phyloP scores from a whole-genome alignment of 2,329 filamentous ascomycete species.

The Penicillium verrucosum region DNA sequence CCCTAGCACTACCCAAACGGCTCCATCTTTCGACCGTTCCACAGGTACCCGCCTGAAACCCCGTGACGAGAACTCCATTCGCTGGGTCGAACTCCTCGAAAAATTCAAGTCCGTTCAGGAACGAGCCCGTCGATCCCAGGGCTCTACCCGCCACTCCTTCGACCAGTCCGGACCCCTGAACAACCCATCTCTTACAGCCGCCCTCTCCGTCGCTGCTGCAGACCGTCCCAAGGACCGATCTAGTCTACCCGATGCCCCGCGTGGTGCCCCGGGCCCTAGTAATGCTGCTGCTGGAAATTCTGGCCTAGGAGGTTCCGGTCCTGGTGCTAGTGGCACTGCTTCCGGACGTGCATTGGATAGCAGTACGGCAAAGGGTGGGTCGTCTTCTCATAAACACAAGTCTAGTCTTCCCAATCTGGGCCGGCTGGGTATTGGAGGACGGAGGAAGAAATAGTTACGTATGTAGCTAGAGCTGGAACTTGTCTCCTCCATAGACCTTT shows the following conservation, averaged over 20 bases:
- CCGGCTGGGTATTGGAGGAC: slow-evolving; percentile 66
- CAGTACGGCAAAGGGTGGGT: slow-evolving; percentile 16
- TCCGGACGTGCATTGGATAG: slow-evolving; percentile 15
- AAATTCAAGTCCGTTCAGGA: slow-evolving; percentile 94
- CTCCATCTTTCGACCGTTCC: slow-evolving; percentile 63
- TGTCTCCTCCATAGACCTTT: neutral
- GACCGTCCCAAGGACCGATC: slow-evolving; percentile 32
- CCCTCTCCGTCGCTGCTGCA: slow-evolving; percentile 29
- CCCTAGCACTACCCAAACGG: slow-evolving; percentile 15
- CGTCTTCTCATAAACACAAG: slow-evolving; percentile 55
- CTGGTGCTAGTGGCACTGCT: slow-evolving; percentile 45
- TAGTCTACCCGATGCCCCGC: slow-evolving; percentile 33
- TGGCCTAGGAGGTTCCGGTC: slow-evolving; percentile 16
- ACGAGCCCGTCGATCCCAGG: slow-evolving; percentile 68
- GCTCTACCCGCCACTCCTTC: slow-evolving; percentile 41
- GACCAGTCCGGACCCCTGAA: slow-evolving; percentile 53
- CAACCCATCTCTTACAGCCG: slow-evolving; percentile 31
- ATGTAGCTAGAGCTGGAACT: neutral
- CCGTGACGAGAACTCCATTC: slow-evolving; percentile 78
- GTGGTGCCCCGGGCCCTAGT: slow-evolving; percentile 20
- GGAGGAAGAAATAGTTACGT: slow-evolving; percentile 46
- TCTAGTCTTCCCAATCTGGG: slow-evolving; percentile 67
- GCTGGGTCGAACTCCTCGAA: slow-evolving; percentile 88
- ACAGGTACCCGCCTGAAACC: slow-evolving; percentile 69
- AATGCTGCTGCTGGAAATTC: slow-evolving; percentile 41